Conservation (phyloP, 768 basidiomycete genomes). For the Suillus americanus region DNA sequence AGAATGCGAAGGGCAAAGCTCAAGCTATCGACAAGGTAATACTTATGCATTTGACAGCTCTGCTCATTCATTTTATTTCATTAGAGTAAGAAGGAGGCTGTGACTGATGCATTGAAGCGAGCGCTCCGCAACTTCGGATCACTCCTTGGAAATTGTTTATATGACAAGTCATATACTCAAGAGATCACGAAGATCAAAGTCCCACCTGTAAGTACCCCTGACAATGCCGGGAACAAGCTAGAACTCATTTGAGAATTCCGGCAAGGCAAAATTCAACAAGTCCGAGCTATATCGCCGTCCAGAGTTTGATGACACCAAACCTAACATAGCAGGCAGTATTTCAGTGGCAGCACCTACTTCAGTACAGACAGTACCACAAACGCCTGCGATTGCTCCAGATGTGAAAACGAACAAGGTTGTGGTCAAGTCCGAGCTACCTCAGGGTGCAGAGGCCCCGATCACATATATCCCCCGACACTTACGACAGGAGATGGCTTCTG, state of each 20-base stretch:
- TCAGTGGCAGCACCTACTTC: conserved; percentile 1
- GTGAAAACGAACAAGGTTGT: background rate
- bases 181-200: conserved; percentile 89
- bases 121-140: conserved; percentile 92
- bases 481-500: conserved; percentile 26
- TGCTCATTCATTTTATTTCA: conserved; percentile 5
- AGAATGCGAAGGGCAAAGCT: conserved; percentile 85
- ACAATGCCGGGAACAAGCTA: background rate
- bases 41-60: conserved; percentile 7
- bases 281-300: conserved; percentile 68
- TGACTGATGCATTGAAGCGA: conserved; percentile 93
- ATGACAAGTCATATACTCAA: conserved; percentile 87
- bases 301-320: conserved; percentile 57
- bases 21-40: conserved; percentile 88
- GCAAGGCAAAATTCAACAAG: conserved; percentile 67
- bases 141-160: conserved; percentile 94
- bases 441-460: conserved; percentile 19
- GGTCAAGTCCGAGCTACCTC: conserved; percentile 21
- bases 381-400: background rate
- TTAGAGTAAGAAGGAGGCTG: conserved; percentile 97
- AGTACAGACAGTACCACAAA: background rate
- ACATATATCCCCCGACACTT: conserved; percentile 42
- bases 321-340: conserved; percentile 14
- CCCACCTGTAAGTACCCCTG: conserved; percentile 57
- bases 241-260: conserved; percentile 9